Conservation (phyloP, 2,329 filamentous ascomycete genomes). For the Microascus cirrosus region DNA sequence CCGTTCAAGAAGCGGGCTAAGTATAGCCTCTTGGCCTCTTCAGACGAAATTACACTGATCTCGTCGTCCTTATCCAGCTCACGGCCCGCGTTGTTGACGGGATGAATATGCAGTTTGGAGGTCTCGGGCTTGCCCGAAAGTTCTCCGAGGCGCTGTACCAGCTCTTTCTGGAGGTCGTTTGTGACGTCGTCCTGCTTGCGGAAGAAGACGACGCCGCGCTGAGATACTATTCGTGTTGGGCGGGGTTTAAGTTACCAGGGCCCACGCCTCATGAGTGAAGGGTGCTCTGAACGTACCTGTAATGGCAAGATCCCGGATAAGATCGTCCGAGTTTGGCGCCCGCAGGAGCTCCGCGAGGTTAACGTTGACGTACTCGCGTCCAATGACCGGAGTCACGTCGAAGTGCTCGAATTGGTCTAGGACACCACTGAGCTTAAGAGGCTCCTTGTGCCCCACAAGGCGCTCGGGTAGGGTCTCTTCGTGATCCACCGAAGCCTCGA, state of each 20-base stretch:
- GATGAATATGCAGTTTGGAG: slow-evolving; percentile 50
- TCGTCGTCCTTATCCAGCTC: slow-evolving; percentile 44
- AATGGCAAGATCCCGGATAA: slow-evolving; percentile 56
- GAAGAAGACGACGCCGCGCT: slow-evolving; percentile 61
- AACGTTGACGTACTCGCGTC: slow-evolving; percentile 46
- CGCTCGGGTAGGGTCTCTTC: background rate
- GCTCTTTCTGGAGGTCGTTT: slow-evolving; percentile 54
- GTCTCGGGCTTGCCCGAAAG: slow-evolving; percentile 44
- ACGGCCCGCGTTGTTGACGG: slow-evolving; percentile 39
- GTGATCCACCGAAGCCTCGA: no score
- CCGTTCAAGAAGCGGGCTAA: slow-evolving; percentile 19
- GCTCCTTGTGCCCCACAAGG: slow-evolving; percentile 13
- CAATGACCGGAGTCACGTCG: slow-evolving; percentile 51
- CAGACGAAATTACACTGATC: slow-evolving; percentile 53
- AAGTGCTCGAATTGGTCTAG: slow-evolving; percentile 42
- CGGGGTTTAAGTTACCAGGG: background rate
- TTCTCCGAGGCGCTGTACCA: slow-evolving; percentile 49
- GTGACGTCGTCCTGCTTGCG: slow-evolving; percentile 49
- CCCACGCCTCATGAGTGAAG: background rate
- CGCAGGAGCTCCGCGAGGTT: slow-evolving; percentile 50
- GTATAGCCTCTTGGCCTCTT: slow-evolving; percentile 40
- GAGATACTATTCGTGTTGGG: slow-evolving; percentile 38
- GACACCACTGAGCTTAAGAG: slow-evolving; percentile 36
- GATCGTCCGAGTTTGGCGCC: slow-evolving; percentile 49
- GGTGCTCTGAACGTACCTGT: slow-evolving; percentile 36